A percentile compares a stretch with the other conserved stretches of the same genome.
phyloP scores from a whole-genome alignment of 106 monocot species.

The Vanilla planifolia region DNA sequence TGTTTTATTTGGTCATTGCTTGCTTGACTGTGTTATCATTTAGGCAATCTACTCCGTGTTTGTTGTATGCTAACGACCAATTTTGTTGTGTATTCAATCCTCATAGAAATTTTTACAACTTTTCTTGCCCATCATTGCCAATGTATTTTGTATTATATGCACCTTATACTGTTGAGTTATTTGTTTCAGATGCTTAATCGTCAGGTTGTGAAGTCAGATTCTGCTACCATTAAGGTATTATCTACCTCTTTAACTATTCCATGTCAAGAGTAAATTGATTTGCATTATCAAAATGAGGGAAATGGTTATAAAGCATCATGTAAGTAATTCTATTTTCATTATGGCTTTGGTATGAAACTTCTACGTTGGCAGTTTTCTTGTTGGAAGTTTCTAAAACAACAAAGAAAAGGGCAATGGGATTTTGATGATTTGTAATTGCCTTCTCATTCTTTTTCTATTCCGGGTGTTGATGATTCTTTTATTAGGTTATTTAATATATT shows the following conservation, averaged over 20 bases:
- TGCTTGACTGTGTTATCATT: too few species aligned
- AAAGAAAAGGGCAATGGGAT: neutral
- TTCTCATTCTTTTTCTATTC: neutral
- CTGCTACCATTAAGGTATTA: slow-evolving; percentile 87
- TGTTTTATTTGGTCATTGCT: too few species aligned
- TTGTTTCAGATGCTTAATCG: slow-evolving; percentile 69
- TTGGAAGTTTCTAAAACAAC: neutral
- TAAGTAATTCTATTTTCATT: neutral
- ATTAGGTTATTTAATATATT: too few species aligned
- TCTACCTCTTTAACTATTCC: neutral
- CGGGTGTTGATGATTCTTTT: too few species aligned
- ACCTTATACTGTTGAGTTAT: neutral
- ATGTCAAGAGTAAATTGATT: neutral
- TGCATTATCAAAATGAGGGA: neutral
- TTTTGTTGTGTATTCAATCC: too few species aligned
- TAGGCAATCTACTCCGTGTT: too few species aligned
- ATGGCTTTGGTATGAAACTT: neutral
- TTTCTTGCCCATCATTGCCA: too few species aligned
- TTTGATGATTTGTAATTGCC: neutral
- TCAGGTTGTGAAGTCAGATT: slow-evolving; percentile 98
- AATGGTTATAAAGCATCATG: neutral
- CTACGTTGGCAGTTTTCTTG: neutral
- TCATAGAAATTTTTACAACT: too few species aligned
- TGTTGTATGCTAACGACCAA: too few species aligned
- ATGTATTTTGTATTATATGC: slow-evolving; percentile 1